Base-by-base conservation (phyloP, 768 basidiomycete genomes). In the Phanerochaete carnosa region DNA sequence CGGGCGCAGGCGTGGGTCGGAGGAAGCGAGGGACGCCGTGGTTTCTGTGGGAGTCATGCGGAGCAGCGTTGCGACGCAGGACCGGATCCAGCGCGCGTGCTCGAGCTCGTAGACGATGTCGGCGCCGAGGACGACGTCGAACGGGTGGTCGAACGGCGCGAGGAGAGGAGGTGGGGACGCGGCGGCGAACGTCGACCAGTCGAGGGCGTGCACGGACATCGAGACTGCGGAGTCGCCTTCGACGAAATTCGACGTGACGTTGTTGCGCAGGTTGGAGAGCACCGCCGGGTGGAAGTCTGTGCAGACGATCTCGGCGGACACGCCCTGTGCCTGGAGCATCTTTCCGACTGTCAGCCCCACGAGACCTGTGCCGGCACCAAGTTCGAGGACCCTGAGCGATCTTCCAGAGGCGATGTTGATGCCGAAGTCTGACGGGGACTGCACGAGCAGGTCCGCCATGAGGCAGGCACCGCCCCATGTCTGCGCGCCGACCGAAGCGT, bases 381-480 rank as follows among this genome's bases (percentile, higher is more conserved):
- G 72, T 67, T 86, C 84, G 32, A 86, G 75, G 28, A 83, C 64
- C 0, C 80, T 74, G 1, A 81, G 64, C 11, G 59, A 58, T 13
- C 53, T 59, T 51, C 29, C 52, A 11, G 28, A 11, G 13, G 32
- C 43, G 28, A 45, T n/a, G 33, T 25, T 26, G 3, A 85, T 68
- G 9, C 81, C 81, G 67, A 88, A 92, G 28, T 63, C 63, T 2
- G 64, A 68, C 0, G 92, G 89, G 30, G 77, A 69, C 29, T 85
- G 79, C 2, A 81, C 82, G 43, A 94, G 83, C 73, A 86, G 80
- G 68, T 92, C 88, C 0, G 92, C 83, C 58, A 95, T 78, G 7
- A 95, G 83, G 64, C 88, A 92, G 2, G 91, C 88, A 11, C 88
- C 85, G 3, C 92, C 92, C 94, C 93, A 95, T 0, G 92, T 95